These are phyloP conservation scores for Glycine latifolia DNA, from an alignment of 306 rosid genomes.

Conservation along the genomic window DNA sequence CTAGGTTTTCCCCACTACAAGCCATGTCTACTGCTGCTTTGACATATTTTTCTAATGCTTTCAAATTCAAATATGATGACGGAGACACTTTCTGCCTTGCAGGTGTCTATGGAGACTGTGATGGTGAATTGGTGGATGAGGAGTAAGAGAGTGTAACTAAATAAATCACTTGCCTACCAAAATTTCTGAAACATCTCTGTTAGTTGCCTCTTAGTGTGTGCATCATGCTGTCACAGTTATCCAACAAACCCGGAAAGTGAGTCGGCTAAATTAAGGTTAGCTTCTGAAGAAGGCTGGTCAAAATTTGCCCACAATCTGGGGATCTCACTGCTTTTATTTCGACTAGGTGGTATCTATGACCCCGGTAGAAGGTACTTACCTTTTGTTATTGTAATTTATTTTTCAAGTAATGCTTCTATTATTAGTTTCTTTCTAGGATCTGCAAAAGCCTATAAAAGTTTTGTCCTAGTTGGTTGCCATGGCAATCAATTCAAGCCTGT, in stretches of 20 bases:
- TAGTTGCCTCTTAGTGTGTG: constrained; percentile 46
- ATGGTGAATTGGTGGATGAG: constrained; percentile 82
- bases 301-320: constrained; percentile 61
- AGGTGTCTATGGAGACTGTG: constrained; percentile 89
- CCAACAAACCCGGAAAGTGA: constrained; percentile 65
- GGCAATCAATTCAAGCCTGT: constrained; percentile 1
- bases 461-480: constrained; percentile 10
- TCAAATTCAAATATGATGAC: constrained; percentile 33
- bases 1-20: background rate
- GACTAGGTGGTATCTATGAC: constrained; percentile 97
- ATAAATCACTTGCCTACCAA: constrained; percentile 41
- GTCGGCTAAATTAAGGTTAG: constrained; percentile 67
- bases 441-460: background rate
- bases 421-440: constrained; percentile 26
- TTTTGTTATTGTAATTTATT: constrained; percentile 17
- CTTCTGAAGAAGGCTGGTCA: constrained; percentile 86
- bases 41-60: constrained; percentile 20
- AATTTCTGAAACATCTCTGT: constrained; percentile 38
- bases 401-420: constrained; percentile 31
- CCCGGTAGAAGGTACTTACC: constrained; percentile 86
- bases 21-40: constrained; percentile 1
- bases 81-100: constrained; percentile 35
- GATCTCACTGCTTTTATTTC: constrained; percentile 62
- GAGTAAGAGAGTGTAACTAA: constrained; percentile 70
- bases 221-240: constrained; percentile 61